Percentiles rank a stretch among this genome's conserved stretches.
These are phyloP conservation scores for Millerozyma miso DNA, from an alignment of 805 yeast genomes.

Conservation along the genomic window DNA sequence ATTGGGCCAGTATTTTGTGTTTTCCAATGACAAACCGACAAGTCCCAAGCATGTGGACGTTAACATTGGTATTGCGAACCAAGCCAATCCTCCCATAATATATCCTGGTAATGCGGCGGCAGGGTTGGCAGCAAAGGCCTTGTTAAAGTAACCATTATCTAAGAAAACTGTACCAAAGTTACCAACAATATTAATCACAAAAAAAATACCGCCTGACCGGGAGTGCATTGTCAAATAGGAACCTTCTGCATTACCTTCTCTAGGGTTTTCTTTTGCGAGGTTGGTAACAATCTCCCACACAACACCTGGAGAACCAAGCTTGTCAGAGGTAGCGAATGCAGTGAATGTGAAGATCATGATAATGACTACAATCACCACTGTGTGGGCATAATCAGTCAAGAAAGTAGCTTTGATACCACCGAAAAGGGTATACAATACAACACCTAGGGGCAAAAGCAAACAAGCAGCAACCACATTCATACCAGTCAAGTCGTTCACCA, in stretches of 20 bases:
- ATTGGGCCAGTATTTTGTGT: constrained; percentile 70
- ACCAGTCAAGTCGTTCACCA: constrained; percentile 76
- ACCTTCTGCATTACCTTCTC: constrained; percentile 78
- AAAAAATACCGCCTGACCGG: constrained; percentile 80
- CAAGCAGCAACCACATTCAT: constrained; percentile 74
- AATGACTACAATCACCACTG: constrained; percentile 63
- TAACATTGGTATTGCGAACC: constrained; percentile 88
- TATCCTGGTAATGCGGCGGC: constrained; percentile 85
- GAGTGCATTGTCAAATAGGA: constrained; percentile 87
- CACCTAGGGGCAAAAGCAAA: constrained; percentile 78
- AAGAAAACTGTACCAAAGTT: constrained; percentile 85
- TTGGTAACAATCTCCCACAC: constrained; percentile 72
- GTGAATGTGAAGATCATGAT: constrained; percentile 78
- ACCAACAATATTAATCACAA: constrained; percentile 82
- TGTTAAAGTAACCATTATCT: constrained; percentile 86
- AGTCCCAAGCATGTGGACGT: constrained; percentile 83
- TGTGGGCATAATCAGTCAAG: constrained; percentile 42
- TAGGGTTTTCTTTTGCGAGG: constrained; percentile 59
- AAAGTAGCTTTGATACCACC: constrained; percentile 46
- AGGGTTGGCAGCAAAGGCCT: constrained; percentile 83
- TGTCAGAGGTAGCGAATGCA: constrained; percentile 64
- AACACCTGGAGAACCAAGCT: constrained; percentile 75
- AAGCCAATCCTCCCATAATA: constrained; percentile 80
- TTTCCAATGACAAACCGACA: constrained; percentile 73
- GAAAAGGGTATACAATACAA: constrained; percentile 42